phyloP scores from a whole-genome alignment of 345 rosid species.

The Gossypium rotundifolium region DNA sequence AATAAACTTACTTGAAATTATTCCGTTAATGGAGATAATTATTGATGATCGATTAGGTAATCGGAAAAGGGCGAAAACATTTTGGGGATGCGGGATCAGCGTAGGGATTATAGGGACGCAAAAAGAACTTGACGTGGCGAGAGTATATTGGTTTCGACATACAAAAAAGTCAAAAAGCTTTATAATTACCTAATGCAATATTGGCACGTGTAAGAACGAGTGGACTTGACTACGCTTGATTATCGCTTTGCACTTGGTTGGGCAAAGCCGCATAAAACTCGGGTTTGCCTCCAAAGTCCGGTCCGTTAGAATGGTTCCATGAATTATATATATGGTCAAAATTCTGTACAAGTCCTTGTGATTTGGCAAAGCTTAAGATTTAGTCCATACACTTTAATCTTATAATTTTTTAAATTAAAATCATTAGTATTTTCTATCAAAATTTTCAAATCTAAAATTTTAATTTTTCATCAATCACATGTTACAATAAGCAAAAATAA shows the following conservation, averaged over 20 bases:
- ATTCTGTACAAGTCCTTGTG: too few species aligned
- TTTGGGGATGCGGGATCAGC: constrained; percentile 24
- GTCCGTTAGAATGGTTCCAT: not conserved
- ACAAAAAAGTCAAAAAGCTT: constrained; percentile 18
- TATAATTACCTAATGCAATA: not conserved
- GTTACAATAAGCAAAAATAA: too few species aligned
- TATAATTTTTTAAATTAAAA: too few species aligned
- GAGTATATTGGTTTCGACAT: not conserved
- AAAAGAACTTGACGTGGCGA: constrained; percentile 14
- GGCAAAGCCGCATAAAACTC: not conserved
- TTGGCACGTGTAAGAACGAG: constrained; percentile 11
- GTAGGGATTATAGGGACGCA: constrained; percentile 27
- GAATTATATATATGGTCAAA: too few species aligned
- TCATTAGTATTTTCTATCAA: too few species aligned
- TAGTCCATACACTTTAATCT: too few species aligned
- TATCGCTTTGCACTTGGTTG: not conserved
- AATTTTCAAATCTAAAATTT: too few species aligned
- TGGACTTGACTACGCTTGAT: constrained; percentile 15
- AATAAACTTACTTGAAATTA: constrained; percentile 19
- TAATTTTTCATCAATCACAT: too few species aligned
- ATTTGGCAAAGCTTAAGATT: too few species aligned
- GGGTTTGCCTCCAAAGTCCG: not conserved
- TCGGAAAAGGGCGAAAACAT: not conserved
- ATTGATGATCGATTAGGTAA: constrained; percentile 19
- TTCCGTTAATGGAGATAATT: not conserved